Evolutionary conservation across 2,329 filamentous ascomycete species (phyloP).

Genomic region (Fusarium sp.): DNA sequence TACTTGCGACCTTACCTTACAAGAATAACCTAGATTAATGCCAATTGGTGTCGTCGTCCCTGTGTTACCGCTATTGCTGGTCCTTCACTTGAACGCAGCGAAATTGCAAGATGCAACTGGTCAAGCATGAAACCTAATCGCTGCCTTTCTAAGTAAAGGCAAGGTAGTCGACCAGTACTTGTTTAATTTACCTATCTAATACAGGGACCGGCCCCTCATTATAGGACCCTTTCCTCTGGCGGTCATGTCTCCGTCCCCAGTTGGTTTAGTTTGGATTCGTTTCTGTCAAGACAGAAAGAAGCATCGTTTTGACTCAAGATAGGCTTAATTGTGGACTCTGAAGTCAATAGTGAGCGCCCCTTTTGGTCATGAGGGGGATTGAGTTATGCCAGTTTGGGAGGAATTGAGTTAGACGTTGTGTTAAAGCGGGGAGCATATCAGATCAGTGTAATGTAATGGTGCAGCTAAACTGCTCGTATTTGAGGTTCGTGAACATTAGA

Average conservation of each 20-base stretch:
- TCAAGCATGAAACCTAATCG: constrained; percentile 1
- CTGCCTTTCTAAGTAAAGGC: constrained; percentile 21
- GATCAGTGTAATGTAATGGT: constrained; percentile 30
- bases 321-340: constrained; percentile 9
- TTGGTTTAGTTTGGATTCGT: constrained; percentile 19
- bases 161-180: constrained; percentile 6
- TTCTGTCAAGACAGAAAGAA: constrained; percentile 16
- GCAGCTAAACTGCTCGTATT: constrained; percentile 39
- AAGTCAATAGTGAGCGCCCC: constrained; percentile 38
- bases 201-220: background rate
- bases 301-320: constrained; percentile 19
- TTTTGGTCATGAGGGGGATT: constrained; percentile 29
- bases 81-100: constrained; percentile 21
- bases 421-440: constrained; percentile 33
- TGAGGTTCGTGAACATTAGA: constrained; percentile 11
- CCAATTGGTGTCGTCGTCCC: constrained; percentile 19
- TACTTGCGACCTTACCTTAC: background rate
- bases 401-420: constrained; percentile 27
- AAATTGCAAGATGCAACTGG: constrained; percentile 26
- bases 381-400: constrained; percentile 19
- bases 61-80: constrained; percentile 25
- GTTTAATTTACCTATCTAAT: constrained; percentile 14
- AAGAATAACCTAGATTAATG: background rate
- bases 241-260: constrained; percentile 36
- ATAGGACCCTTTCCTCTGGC: constrained; percentile 12